Evolutionary conservation across 2,329 filamentous ascomycete species (phyloP).

Genomic region (Diaporthe citriasiana): DNA sequence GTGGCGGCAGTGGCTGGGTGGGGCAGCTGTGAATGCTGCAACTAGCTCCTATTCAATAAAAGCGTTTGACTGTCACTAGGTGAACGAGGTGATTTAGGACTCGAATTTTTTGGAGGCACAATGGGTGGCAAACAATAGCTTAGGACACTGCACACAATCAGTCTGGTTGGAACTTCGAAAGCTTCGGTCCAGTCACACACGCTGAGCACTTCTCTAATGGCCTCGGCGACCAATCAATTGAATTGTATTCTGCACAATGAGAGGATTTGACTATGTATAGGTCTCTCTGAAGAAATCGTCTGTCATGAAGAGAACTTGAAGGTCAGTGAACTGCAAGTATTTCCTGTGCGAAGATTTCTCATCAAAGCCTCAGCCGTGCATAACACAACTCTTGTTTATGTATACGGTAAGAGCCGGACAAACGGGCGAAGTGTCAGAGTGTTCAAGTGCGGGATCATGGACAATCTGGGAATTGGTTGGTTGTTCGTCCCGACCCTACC

Average conservation of each 20-base stretch:
- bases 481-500: neutral
- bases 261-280: neutral
- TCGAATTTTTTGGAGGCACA: neutral
- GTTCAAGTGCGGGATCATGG: neutral
- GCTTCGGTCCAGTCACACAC: too few species aligned
- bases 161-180: neutral
- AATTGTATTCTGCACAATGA: neutral
- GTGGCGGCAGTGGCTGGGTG: neutral
- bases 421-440: too few species aligned
- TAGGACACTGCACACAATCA: neutral
- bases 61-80: neutral
- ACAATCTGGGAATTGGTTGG: too few species aligned
- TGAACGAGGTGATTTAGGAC: neutral
- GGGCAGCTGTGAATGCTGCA: neutral
- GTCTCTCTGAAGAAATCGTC: neutral
- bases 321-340: neutral
- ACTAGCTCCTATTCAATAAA: neutral
- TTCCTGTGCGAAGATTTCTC: neutral
- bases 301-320: neutral
- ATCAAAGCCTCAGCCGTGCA: neutral
- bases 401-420: neutral
- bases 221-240: neutral
- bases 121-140: neutral
- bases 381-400: rapidly evolving
- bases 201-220: neutral